Base-by-base conservation (phyloP, 345 rosid genomes). In the Aegle marmelos region DNA sequence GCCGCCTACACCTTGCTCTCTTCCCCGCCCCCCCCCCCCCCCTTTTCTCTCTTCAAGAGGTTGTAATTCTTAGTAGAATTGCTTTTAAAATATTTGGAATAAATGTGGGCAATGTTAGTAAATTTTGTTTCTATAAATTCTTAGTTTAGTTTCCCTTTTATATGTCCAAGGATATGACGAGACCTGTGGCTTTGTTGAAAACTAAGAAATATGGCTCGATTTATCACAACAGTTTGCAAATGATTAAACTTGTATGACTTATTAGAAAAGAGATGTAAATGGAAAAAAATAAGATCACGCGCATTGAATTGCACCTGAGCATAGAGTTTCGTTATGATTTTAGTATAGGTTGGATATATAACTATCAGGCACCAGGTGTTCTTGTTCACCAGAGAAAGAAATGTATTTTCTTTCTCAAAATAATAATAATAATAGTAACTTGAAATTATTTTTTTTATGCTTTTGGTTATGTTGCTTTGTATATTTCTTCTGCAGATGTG, bases 401-500 rank as follows among this genome's bases (percentile, higher is more conserved):
- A 22, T 27, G 22, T 8, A 3, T 24, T 39, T 28, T 3, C 36
- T 67, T 54, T 30, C n/a, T 53, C 33, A 25, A 1, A 37, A 11
- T 2, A 39, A 39, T 39, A 39, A 39, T 39, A 33, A 34, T 24
- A 36, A n/a, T 4, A 28, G 37, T 36, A 36, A 58, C 36, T 68
- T 67, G n/a, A 56, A 33, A 19, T 67, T 54, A 64, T 17, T 16
- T 17, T 16, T 17, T 30, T 72, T 21, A 53, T 30, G 3, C 25
- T 39, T 73, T 14, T n/a, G 56, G 8, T 62, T 22, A 79, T 54
- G 54, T 31, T 77, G 24, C 36, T 84, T 83, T 70, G 78, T 16
- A 41, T 54, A 67, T 81, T 48, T 65, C 11, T 61, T 72, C 4
- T 88, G 85, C 85, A 96, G 99, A 96, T 76, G 98, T 90, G 67